Conservation (phyloP, 352 stramenopile species). For the Plasmopara muralis region DNA sequence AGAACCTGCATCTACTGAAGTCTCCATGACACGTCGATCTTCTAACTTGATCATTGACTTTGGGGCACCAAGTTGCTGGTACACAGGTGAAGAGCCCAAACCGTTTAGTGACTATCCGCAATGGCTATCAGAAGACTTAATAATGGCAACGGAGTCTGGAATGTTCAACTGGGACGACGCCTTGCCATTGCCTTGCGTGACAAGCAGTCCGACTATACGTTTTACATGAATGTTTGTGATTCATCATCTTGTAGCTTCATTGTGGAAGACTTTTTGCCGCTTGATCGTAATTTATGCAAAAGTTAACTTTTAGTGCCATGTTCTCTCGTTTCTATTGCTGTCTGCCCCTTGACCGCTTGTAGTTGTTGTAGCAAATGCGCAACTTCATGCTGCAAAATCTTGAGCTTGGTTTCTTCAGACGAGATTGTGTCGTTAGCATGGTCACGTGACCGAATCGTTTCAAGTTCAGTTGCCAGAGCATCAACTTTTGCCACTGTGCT, state of each 20-base stretch:
- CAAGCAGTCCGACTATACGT: constrained; percentile 16
- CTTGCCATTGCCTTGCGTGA: constrained; percentile 5
- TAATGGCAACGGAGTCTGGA: constrained; percentile 22
- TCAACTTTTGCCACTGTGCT: constrained; percentile 62
- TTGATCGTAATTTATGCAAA: constrained; percentile 13
- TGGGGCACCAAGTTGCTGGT: constrained; percentile 41
- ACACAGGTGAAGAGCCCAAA: constrained; percentile 26
- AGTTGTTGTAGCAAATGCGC: constrained; percentile 47
- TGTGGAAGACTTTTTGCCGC: constrained; percentile 7
- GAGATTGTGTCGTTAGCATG: constrained; percentile 42
- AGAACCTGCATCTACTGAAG: constrained; percentile 9
- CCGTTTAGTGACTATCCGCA: constrained; percentile 16
- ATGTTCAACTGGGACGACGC: constrained; percentile 23
- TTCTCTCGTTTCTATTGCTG: constrained; percentile 10
- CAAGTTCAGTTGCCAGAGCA: constrained; percentile 42
- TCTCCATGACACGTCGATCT: constrained; percentile 19
- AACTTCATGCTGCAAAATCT: constrained; percentile 54
- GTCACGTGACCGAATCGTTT: constrained; percentile 40
- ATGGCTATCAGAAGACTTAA: constrained; percentile 39
- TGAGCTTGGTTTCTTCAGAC: constrained; percentile 47
- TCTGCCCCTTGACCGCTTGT: constrained; percentile 23
- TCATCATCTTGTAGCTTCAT: constrained; percentile 7
- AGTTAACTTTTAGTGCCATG: constrained; percentile 12
- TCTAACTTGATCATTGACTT: constrained; percentile 43
- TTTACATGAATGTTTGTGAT: constrained; percentile 14